Percentiles rank a stretch among this genome's conserved stretches.
Conservation (phyloP, 2,329 filamentous ascomycete species). For the Calonectria ilicicola region DNA sequence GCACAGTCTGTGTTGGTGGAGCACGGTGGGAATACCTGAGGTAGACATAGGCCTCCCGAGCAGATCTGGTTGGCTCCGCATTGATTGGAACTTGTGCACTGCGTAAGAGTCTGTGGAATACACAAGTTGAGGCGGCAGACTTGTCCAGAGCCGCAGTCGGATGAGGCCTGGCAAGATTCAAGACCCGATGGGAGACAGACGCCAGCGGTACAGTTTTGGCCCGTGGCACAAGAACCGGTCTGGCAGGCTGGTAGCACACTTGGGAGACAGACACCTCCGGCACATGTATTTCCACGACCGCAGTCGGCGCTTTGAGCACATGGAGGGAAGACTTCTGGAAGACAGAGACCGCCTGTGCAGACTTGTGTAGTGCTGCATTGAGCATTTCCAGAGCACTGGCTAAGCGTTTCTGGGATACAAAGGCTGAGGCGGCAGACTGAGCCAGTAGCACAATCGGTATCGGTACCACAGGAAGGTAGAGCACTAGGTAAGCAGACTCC, state of each 20-base stretch:
- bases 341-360: slow-evolving; percentile 15
- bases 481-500: slow-evolving; percentile 12
- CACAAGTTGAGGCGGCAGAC: slow-evolving; percentile 21
- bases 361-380: slow-evolving; percentile 4
- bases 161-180: neutral
- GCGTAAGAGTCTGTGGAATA: neutral
- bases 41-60: neutral
- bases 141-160: slow-evolving; percentile 20
- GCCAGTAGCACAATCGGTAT: slow-evolving; percentile 3
- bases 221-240: neutral
- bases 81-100: slow-evolving; percentile 12
- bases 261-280: slow-evolving; percentile 6
- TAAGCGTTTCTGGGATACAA: slow-evolving; percentile 12
- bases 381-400: neutral
- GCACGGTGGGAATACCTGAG: slow-evolving; percentile 9
- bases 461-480: neutral
- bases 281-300: slow-evolving; percentile 2
- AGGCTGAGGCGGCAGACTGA: slow-evolving; percentile 19
- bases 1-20: neutral
- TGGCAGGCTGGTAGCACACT: neutral
- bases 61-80: slow-evolving; percentile 13
- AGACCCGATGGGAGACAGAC: slow-evolving; percentile 15
- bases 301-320: slow-evolving; percentile 3
- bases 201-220: neutral
- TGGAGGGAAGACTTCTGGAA: slow-evolving; percentile 9